Base-by-base conservation (phyloP, 2,329 filamentous ascomycete genomes). In the Helotiales sp. region DNA sequence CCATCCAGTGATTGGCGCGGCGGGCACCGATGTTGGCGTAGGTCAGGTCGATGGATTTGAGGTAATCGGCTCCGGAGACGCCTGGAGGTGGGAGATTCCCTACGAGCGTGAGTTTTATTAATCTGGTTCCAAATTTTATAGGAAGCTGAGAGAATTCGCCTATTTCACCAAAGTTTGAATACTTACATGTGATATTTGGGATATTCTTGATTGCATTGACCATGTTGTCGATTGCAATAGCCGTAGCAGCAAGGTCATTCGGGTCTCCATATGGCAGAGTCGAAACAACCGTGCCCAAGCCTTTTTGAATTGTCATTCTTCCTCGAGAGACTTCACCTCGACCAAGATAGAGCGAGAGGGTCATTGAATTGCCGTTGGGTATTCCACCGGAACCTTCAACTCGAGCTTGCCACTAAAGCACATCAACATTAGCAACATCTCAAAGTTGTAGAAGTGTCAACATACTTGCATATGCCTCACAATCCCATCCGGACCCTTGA, bases 371-470 rank as follows among this genome's bases (percentile, higher is more conserved):
- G 10, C 66, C 66, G 40, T 65, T 66, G 9, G 59, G 52, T 9
- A 64, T 53, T 4, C 62, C 60, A 15, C 57, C 48, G 0, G 67
- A 66, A 2, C 67, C 81, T 62, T 88, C 85, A 27, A 87, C 84
- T 63, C 86, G 79, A 40, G 84, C 80, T 9, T 85, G 88, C 77
- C 83, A 89, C n/a, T n/a, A n/a, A n/a, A n/a, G n/a, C n/a, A n/a
- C n/a, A n/a, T n/a, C n/a, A n/a, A n/a, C n/a, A n/a, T n/a, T n/a
- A n/a, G n/a, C n/a, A n/a, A n/a, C n/a, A n/a, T n/a, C n/a, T n/a
- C n/a, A n/a, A n/a, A n/a, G n/a, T n/a, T n/a, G n/a, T n/a, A n/a
- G n/a, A n/a, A n/a, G n/a, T n/a, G n/a, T n/a, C n/a, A n/a, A n/a
- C n/a, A n/a, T n/a, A n/a, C n/a, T 69, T 89, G 86, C 19, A 88